phyloP scores from a whole-genome alignment of 2,329 filamentous ascomycete species.

The Rasamsonia emersonii region DNA sequence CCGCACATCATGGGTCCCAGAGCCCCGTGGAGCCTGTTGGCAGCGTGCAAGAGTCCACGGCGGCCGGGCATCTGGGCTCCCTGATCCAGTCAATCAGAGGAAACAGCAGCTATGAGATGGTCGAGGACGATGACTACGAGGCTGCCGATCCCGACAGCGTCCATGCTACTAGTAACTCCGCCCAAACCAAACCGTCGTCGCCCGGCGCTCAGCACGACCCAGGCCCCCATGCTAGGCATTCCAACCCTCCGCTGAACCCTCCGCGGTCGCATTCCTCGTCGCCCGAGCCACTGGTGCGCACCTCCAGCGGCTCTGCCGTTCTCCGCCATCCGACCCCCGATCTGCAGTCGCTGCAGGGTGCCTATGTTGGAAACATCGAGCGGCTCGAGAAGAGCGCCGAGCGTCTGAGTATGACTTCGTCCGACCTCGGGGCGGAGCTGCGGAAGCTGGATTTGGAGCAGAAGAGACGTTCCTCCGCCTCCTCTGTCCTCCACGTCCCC shows the following conservation, averaged over 20 bases:
- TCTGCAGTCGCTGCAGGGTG: slow-evolving; percentile 42
- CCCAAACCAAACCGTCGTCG: slow-evolving; percentile 11
- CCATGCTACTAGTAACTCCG: slow-evolving; percentile 15
- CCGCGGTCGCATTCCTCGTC: slow-evolving; percentile 11
- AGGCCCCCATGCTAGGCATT: too few relatives aligned
- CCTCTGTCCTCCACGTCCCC: slow-evolving; percentile 10
- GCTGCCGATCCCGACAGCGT: slow-evolving; percentile 18
- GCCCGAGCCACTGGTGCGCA: slow-evolving; percentile 27
- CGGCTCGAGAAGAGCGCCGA: slow-evolving; percentile 41
- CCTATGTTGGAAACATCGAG: slow-evolving; percentile 42
- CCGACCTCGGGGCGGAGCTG: slow-evolving; percentile 38
- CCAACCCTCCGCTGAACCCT: too few relatives aligned
- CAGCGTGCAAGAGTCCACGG: not conserved
- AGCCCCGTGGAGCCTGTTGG: slow-evolving; percentile 2
- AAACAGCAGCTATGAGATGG: slow-evolving; percentile 31
- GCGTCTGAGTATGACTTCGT: slow-evolving; percentile 37
- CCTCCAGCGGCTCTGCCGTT: slow-evolving; percentile 32
- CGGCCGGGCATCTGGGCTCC: not conserved
- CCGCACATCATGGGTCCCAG: too few relatives aligned
- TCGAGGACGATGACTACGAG: slow-evolving; percentile 39
- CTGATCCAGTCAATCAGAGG: slow-evolving; percentile 5
- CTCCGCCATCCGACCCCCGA: slow-evolving; percentile 42
- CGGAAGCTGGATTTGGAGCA: slow-evolving; percentile 39
- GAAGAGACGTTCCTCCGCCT: slow-evolving; percentile 31
- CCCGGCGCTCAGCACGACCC: slow-evolving; percentile 1